Evolutionary conservation across 345 rosid genomes (phyloP).

Genomic region (Trapa incisa): DNA sequence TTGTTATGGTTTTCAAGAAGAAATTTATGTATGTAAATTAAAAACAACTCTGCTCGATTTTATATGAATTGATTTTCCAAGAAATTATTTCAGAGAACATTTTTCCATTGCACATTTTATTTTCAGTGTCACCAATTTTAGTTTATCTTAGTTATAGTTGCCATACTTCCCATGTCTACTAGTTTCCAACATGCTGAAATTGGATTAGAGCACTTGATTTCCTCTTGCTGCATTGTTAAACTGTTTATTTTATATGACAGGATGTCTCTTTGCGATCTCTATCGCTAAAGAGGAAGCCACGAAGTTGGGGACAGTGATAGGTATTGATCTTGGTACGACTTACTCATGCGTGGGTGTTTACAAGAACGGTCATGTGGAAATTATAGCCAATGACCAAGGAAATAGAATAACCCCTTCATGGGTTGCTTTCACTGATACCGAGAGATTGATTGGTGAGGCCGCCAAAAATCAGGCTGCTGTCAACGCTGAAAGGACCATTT

Average conservation of each 20-base stretch:
- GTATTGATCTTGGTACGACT: conserved; percentile 3
- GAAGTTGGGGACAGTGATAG: conserved; percentile 24
- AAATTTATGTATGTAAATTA: too few relatives aligned
- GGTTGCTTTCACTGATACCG: conserved; percentile 4
- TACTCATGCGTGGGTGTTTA: conserved; percentile 4
- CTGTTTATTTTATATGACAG: conserved; percentile 14
- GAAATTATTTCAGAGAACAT: too few relatives aligned
- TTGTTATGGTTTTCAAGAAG: too few relatives aligned
- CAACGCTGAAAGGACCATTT: background rate
- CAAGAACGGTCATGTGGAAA: conserved; percentile 3
- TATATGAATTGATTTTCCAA: too few relatives aligned
- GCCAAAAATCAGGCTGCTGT: conserved; percentile 1
- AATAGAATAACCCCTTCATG: background rate
- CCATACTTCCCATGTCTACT: too few relatives aligned
- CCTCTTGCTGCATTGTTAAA: background rate
- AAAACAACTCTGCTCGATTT: too few relatives aligned
- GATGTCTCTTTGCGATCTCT: conserved; percentile 48
- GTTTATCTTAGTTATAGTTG: too few relatives aligned
- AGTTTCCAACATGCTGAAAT: too few relatives aligned
- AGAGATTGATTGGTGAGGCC: conserved; percentile 2
- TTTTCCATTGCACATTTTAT: too few relatives aligned
- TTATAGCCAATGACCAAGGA: conserved; percentile 5
- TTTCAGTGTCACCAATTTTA: too few relatives aligned
- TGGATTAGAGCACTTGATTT: too few relatives aligned
- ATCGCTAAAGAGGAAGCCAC: conserved; percentile 56